Conservation (phyloP, 2,329 filamentous ascomycete species). For the Meredithiella fracta region DNA sequence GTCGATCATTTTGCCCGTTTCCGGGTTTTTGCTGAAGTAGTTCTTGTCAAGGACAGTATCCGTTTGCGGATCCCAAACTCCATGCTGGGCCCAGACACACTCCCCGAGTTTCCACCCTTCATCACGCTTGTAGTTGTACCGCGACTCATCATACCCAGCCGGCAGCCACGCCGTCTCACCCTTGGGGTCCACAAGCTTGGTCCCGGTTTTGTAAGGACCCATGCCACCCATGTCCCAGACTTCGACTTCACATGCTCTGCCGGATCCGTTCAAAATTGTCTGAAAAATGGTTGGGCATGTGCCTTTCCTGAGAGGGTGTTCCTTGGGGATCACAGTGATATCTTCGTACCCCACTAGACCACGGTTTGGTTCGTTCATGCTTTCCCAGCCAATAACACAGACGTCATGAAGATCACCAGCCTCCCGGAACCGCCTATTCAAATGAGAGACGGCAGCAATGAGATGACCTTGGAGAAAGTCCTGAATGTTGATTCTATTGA, state of each 20-base stretch:
- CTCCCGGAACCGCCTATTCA: constrained; percentile 73
- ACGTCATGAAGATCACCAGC: constrained; percentile 77
- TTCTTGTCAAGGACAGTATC: constrained; percentile 68
- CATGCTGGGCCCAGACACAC: constrained; percentile 93
- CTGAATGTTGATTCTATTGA: constrained; percentile 89
- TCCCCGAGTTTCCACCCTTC: constrained; percentile 82
- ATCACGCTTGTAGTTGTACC: constrained; percentile 82
- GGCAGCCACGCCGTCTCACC: constrained; percentile 76
- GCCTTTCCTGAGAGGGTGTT: constrained; percentile 83
- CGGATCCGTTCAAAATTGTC: constrained; percentile 78
- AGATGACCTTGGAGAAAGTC: constrained; percentile 87
- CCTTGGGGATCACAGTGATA: constrained; percentile 62
- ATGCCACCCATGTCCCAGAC: constrained; percentile 89
- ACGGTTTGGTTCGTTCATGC: constrained; percentile 83
- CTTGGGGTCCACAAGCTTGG: constrained; percentile 68
- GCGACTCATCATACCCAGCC: constrained; percentile 54
- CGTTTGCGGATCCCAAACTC: constrained; percentile 72
- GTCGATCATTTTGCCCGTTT: constrained; percentile 55
- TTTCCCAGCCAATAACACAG: constrained; percentile 90
- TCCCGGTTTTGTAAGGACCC: constrained; percentile 79
- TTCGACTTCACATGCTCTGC: constrained; percentile 74
- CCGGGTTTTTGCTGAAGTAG: constrained; percentile 71
- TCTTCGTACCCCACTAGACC: constrained; percentile 75
- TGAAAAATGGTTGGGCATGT: constrained; percentile 92
- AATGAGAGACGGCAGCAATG: constrained; percentile 58